These are phyloP conservation scores for Kodamaea sagamina DNA, from an alignment of 805 yeast genomes.

Conservation along the genomic window DNA sequence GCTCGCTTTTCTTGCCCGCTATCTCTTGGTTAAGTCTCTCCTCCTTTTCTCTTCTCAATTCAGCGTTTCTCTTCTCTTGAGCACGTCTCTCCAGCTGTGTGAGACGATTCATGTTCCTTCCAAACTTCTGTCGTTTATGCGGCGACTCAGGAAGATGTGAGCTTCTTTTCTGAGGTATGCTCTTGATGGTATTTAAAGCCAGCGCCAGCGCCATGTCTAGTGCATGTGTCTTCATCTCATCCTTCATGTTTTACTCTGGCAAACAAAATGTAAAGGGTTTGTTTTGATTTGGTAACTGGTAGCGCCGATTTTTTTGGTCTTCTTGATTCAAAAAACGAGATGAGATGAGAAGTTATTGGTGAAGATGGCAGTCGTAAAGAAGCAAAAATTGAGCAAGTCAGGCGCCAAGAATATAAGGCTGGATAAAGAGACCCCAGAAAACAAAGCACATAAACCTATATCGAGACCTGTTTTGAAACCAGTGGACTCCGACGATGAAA, in stretches of 20 bases:
- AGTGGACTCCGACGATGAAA: background rate
- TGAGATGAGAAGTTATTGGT: constrained; percentile 4
- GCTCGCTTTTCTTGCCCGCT: constrained; percentile 10
- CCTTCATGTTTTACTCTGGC: constrained; percentile 6
- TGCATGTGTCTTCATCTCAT: background rate
- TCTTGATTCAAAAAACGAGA: constrained; percentile 6
- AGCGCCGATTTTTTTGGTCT: constrained; percentile 3
- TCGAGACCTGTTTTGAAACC: constrained; percentile 8
- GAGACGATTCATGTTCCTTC: constrained; percentile 5
- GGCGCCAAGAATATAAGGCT: constrained; percentile 7
- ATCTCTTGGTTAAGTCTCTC: background rate
- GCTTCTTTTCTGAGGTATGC: constrained; percentile 11
- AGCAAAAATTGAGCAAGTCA: constrained; percentile 21
- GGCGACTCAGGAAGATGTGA: constrained; percentile 9
- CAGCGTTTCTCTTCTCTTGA: background rate
- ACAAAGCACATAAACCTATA: constrained; percentile 3
- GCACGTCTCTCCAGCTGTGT: constrained; percentile 5
- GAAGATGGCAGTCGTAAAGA: constrained; percentile 17
- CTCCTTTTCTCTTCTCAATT: constrained; percentile 1
- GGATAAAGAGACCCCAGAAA: background rate
- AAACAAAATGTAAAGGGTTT: background rate
- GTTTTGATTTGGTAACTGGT: constrained; percentile 1
- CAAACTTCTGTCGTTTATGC: constrained; percentile 7
- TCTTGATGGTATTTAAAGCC: constrained; percentile 6
- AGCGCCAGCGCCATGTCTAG: constrained; percentile 5